phyloP scores from a whole-genome alignment of 139 green algal genomes.

The Mesotaenium endlicherianum region DNA sequence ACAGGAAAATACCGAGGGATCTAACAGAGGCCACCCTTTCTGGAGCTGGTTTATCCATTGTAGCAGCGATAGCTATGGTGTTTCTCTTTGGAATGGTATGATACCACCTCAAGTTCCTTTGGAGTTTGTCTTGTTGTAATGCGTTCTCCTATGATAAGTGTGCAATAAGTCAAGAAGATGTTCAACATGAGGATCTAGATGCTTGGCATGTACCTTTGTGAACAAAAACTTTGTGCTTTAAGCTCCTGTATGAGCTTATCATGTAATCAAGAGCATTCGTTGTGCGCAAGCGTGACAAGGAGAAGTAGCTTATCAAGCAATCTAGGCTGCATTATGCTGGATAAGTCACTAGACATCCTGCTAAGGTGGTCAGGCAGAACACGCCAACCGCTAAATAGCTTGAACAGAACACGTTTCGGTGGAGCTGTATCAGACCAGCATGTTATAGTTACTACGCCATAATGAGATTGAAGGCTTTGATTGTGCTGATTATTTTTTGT shows the following conservation, averaged over 20 bases:
- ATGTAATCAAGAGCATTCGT: neutral
- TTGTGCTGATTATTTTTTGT: no score
- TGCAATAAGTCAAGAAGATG: neutral
- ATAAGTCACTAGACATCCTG: no score
- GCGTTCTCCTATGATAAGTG: neutral
- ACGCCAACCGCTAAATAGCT: no score
- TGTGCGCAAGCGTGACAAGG: no score
- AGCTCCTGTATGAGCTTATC: neutral
- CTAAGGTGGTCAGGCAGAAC: no score
- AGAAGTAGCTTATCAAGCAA: no score
- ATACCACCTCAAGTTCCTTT: neutral
- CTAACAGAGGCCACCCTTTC: slow-evolving; percentile 89
- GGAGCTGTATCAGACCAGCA: no score
- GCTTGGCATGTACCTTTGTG: neutral
- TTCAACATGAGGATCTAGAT: neutral
- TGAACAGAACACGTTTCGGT: no score
- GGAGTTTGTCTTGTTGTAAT: neutral
- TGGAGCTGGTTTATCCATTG: slow-evolving; percentile 82
- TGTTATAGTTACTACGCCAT: no score
- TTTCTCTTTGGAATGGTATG: slow-evolving; percentile 78
- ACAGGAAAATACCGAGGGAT: slow-evolving; percentile 69
- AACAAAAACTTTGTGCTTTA: neutral
- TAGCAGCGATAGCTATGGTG: slow-evolving; percentile 77
- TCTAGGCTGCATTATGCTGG: no score
- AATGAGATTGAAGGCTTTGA: no score